These are phyloP conservation scores for Acer negundo DNA, from an alignment of 345 rosid species.

Conservation along the genomic window DNA sequence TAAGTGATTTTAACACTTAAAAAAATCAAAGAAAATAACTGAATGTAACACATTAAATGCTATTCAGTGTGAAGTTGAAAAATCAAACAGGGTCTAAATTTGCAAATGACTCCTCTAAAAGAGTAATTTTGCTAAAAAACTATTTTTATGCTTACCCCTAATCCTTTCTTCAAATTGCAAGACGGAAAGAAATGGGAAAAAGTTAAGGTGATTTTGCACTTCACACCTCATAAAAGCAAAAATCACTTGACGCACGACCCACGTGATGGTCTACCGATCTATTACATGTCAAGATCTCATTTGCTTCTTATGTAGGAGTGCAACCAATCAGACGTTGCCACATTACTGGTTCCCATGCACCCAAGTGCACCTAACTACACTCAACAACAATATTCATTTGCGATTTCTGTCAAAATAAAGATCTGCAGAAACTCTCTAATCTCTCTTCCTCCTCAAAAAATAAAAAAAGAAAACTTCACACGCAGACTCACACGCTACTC, in stretches of 20 bases:
- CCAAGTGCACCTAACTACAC: background rate
- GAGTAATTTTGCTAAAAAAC: no score
- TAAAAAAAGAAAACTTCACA: background rate
- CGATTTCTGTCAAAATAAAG: conserved; percentile 12
- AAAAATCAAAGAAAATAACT: no score
- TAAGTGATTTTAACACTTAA: no score
- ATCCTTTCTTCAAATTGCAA: no score
- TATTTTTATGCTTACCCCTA: no score
- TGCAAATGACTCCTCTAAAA: no score
- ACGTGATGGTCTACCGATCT: background rate
- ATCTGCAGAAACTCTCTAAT: conserved; percentile 35
- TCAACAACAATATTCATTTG: conserved; percentile 20
- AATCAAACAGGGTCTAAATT: no score
- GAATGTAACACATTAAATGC: no score
- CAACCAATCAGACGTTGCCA: background rate
- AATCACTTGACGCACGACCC: background rate
- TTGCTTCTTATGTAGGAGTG: background rate
- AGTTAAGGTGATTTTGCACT: background rate
- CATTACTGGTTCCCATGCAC: background rate
- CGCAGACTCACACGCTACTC: conserved; percentile 9
- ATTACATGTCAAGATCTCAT: background rate
- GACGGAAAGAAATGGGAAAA: background rate
- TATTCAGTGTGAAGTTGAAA: no score
- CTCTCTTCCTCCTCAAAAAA: conserved; percentile 25
- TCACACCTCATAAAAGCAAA: background rate